Evolutionary conservation across 164 flowering plant species (phyloP).

Genomic region (Pachysandra terminalis): DNA sequence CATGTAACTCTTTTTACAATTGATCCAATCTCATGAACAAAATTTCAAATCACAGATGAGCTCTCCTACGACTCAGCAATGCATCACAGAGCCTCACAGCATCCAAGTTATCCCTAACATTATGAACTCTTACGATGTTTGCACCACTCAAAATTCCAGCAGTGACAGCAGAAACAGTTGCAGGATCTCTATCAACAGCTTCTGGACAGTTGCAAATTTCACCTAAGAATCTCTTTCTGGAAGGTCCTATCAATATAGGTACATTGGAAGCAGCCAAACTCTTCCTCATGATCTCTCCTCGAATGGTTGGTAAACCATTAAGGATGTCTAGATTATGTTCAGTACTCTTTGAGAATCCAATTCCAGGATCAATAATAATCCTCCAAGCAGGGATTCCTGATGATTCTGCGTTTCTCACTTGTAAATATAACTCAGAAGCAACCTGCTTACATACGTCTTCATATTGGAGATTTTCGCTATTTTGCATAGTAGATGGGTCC

Average conservation of each 20-base stretch:
- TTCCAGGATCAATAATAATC: slow-evolving; percentile 81
- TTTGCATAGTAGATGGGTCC: slow-evolving; percentile 84
- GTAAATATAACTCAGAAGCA: slow-evolving; percentile 50
- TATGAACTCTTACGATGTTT: slow-evolving; percentile 84
- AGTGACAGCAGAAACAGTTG: slow-evolving; percentile 67
- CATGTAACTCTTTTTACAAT: not conserved
- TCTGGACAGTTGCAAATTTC: slow-evolving; percentile 54
- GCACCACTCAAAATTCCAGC: slow-evolving; percentile 80
- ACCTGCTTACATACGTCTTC: slow-evolving; percentile 66
- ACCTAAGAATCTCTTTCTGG: slow-evolving; percentile 86
- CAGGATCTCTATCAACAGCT: slow-evolving; percentile 73
- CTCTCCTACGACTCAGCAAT: slow-evolving; percentile 31
- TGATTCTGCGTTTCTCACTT: slow-evolving; percentile 64
- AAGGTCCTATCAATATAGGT: slow-evolving; percentile 83
- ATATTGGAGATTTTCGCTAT: slow-evolving; percentile 53
- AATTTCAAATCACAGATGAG: slow-evolving; percentile 2
- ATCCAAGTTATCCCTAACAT: slow-evolving; percentile 69
- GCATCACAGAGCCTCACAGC: slow-evolving; percentile 88
- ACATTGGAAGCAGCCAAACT: slow-evolving; percentile 70
- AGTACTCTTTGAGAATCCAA: slow-evolving; percentile 88
- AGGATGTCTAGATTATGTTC: slow-evolving; percentile 76
- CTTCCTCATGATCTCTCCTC: slow-evolving; percentile 52
- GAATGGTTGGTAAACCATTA: slow-evolving; percentile 42
- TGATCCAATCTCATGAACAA: not conserved
- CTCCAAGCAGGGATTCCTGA: slow-evolving; percentile 92